These are phyloP conservation scores for Trichoderma koningii DNA, from an alignment of 2,329 filamentous ascomycete genomes.

Conservation along the genomic window DNA sequence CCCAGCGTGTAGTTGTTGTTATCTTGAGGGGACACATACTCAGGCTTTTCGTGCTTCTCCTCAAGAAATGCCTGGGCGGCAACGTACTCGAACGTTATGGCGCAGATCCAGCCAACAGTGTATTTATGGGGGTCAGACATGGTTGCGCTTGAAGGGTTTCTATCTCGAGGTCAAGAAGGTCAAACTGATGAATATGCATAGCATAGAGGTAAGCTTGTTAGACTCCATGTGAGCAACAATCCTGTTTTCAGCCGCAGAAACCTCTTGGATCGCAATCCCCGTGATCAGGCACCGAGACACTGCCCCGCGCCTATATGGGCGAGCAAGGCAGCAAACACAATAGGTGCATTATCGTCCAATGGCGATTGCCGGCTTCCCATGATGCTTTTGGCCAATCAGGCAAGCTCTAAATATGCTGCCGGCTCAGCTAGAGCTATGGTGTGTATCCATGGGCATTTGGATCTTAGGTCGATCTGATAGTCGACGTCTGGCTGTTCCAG, in stretches of 20 bases:
- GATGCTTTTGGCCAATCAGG: background rate
- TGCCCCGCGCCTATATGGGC: background rate
- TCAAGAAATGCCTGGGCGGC: slow-evolving; percentile 37
- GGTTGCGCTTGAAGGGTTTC: background rate
- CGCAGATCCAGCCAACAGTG: slow-evolving; percentile 50
- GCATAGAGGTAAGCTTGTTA: background rate
- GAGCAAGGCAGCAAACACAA: background rate
- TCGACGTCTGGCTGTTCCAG: no score
- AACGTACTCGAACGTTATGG: slow-evolving; percentile 41
- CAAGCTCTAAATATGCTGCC: background rate
- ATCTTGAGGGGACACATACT: no score
- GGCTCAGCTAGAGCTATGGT: no score
- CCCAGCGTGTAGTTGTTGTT: slow-evolving; percentile 16
- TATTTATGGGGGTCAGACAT: slow-evolving; percentile 34
- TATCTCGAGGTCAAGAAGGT: background rate
- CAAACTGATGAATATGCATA: background rate
- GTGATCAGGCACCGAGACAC: background rate
- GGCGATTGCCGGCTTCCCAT: background rate
- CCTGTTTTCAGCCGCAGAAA: background rate
- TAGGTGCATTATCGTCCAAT: background rate
- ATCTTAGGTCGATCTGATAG: no score
- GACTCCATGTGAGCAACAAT: background rate
- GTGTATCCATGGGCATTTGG: no score
- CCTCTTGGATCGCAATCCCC: background rate
- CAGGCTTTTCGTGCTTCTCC: no score